A percentile compares a stretch with the other conserved stretches of the same genome.
These are phyloP conservation scores for Hypoxylon sp. DNA, from an alignment of 2,329 filamentous ascomycete species.

Conservation along the genomic window DNA sequence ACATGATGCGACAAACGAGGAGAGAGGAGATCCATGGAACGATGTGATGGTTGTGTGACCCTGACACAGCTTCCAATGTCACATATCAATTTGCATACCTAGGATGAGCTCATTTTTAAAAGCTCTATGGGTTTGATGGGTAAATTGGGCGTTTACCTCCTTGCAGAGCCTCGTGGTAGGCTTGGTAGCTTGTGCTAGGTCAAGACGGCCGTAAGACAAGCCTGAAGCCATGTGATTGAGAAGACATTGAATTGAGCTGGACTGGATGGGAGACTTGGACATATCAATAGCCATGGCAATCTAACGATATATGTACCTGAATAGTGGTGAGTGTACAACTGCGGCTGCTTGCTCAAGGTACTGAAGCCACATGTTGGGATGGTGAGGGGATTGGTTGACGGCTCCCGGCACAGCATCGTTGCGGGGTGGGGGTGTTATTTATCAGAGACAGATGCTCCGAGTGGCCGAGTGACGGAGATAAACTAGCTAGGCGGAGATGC, in stretches of 20 bases:
- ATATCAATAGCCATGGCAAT: neutral
- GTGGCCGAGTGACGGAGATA: no score
- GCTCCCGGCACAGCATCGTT: slow-evolving; percentile 12
- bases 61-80: slow-evolving; percentile 17
- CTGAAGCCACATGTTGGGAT: slow-evolving; percentile 17
- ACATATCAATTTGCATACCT: slow-evolving; percentile 12
- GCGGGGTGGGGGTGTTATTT: slow-evolving; percentile 29
- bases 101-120: slow-evolving; percentile 5
- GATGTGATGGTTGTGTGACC: slow-evolving; percentile 12
- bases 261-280: slow-evolving; percentile 5
- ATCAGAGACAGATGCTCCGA: slow-evolving; percentile 2
- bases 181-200: neutral
- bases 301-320: no score
- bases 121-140: neutral
- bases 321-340: slow-evolving; percentile 6
- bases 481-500: neutral
- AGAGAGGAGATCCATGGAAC: neutral
- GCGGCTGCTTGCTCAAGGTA: slow-evolving; percentile 17
- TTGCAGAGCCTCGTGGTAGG: neutral
- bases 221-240: slow-evolving; percentile 9
- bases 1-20: slow-evolving; percentile 20
- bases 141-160: neutral
- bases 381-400: slow-evolving; percentile 5
- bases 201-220: neutral
- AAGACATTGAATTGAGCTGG: neutral